Evolutionary conservation across 495 filamentous ascomycete species (phyloP).

Genomic region (Friedmanniomyces simplex): DNA sequence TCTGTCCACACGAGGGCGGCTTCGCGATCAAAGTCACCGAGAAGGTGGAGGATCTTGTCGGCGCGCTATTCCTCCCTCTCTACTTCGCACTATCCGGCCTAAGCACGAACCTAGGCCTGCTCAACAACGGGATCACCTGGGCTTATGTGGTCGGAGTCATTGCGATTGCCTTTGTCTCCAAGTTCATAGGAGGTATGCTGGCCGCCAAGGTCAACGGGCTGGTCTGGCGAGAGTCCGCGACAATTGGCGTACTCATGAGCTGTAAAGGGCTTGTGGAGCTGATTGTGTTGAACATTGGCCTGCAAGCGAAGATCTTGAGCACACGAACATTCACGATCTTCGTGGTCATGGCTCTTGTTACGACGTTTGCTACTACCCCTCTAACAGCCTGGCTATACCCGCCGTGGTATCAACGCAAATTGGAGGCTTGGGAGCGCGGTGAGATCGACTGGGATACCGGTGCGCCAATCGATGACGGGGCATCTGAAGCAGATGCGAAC

Average conservation of each 20-base stretch:
- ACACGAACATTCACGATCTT: conserved; percentile 91
- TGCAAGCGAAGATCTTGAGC: conserved; percentile 83
- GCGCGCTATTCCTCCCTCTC: conserved; percentile 79
- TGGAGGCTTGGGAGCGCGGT: conserved; percentile 79
- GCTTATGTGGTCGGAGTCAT: conserved; percentile 83
- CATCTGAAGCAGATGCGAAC: conserved; percentile 25
- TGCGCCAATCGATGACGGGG: conserved; percentile 38
- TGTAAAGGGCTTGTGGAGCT: conserved; percentile 95
- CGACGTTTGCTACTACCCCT: conserved; percentile 85
- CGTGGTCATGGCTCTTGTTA: conserved; percentile 93
- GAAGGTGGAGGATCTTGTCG: conserved; percentile 89
- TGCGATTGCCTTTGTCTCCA: conserved; percentile 71
- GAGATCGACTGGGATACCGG: conserved; percentile 87
- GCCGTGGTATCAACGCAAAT: conserved; percentile 79
- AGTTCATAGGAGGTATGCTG: conserved; percentile 74
- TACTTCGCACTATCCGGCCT: conserved; percentile 94
- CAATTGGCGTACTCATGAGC: conserved; percentile 90
- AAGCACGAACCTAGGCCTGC: conserved; percentile 75
- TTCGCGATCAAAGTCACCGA: conserved; percentile 95
- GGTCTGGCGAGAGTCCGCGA: conserved; percentile 85
- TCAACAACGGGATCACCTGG: conserved; percentile 79
- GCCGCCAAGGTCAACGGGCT: conserved; percentile 70
- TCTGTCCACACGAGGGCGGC: conserved; percentile 88
- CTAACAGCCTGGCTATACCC: conserved; percentile 71
- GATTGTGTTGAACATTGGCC: conserved; percentile 94